Evolutionary conservation across 2,329 filamentous ascomycete species (phyloP), one percentile per base, ranked within the genome.

Genomic region (Fusarium xylarioides): DNA sequence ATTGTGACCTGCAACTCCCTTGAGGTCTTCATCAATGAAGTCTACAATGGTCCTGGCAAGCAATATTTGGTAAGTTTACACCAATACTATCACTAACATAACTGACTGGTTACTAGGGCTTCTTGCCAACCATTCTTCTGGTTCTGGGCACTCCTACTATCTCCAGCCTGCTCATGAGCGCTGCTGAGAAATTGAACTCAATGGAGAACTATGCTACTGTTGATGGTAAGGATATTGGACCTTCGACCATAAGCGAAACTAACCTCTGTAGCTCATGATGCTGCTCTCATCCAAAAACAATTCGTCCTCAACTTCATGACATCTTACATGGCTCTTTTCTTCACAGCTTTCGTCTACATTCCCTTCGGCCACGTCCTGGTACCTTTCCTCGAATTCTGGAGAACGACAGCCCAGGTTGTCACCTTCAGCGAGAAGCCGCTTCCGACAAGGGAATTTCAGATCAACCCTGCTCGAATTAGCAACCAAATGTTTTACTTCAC

Each of bases 251-350:
- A 12, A 3, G 21, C 9, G n/a, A 47, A 15, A 32, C 74, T 78
- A 37, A 79, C 58, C 28, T 34, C 10, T 16, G 15, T 72, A 91
- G 91, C 91, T 19, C 93, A 97, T 77, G 91, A 97, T 68, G 90
- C 93, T 26, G 93, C 95, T 4, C 89, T 97, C 79, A 94, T 96
- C 1, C 91, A 93, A 66, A 99, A 99, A 85, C 92, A 97, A 38
- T 98, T 99, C 78, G 91, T 98, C 19, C 89, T 98, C 78, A 97
- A 98, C 85, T 97, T 98, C 83, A 95, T 98, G 82, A 97, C 95
- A 11, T 97, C 95, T 0, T 98, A 98, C 80, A 90, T 97, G 58
- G 93, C 94, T 2, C 91, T 97, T n/a, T 91, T 97, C 79, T 88
- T 98, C 23, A 98, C 95, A 0, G 94, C 95, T 1, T 98, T 98